Conservation (phyloP, 768 basidiomycete species). For the Auriscalpium vulgare region DNA sequence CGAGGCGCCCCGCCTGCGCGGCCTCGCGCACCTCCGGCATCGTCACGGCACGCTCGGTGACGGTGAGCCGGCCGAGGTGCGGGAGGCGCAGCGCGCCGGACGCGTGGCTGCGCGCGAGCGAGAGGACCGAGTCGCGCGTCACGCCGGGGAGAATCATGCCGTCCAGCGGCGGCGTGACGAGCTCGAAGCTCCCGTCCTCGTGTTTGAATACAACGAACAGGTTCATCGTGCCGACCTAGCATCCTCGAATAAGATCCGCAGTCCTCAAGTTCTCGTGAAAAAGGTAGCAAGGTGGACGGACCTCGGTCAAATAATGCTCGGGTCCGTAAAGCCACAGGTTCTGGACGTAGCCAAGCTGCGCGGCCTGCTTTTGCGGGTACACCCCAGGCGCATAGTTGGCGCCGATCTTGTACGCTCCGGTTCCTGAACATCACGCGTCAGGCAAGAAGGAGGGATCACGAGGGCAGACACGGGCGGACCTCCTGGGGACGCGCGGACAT, state of each 20-base stretch:
- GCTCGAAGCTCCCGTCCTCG: conserved; percentile 38
- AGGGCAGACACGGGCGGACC: conserved; percentile 31
- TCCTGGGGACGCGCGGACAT: conserved; percentile 79
- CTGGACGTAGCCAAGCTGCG: conserved; percentile 63
- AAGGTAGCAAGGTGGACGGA: conserved; percentile 1
- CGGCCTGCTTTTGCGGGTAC: conserved; percentile 57
- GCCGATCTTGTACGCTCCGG: conserved; percentile 53
- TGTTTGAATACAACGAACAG: conserved; percentile 60
- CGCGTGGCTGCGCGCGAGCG: conserved; percentile 28
- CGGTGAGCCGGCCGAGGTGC: conserved; percentile 18
- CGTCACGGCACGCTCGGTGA: conserved; percentile 23
- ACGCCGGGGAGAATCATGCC: conserved; percentile 38
- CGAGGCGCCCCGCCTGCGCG: conserved; percentile 19
- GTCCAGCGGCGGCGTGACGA: conserved; percentile 16
- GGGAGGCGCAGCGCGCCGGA: conserved; percentile 19
- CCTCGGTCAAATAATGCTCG: conserved; percentile 47
- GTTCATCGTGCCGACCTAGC: conserved; percentile 74
- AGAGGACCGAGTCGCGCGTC: conserved; percentile 31
- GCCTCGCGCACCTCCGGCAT: conserved; percentile 26
- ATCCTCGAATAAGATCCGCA: conserved; percentile 25
- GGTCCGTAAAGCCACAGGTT: conserved; percentile 73
- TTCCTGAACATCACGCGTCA: conserved; percentile 16
- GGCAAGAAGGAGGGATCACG: no score
- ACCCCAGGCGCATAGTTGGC: conserved; percentile 58
- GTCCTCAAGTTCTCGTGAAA: conserved; percentile 22